Base-by-base conservation (phyloP, 371 early-diverging fungal species). In the Blakeslea trispora region DNA sequence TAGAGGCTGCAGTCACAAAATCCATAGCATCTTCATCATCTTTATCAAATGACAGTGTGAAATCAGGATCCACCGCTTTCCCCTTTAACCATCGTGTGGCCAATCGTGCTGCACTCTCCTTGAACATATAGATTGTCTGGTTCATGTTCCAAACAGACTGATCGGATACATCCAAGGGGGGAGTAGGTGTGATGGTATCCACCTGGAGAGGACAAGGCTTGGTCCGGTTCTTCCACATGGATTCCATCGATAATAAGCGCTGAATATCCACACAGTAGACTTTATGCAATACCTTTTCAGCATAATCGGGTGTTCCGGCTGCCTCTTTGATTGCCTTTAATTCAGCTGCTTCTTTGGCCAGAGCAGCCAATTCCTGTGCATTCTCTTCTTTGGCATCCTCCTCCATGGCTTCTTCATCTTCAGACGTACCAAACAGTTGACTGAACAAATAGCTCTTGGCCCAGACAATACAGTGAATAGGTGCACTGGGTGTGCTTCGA, bases 381-480 rank as follows among this genome's bases (percentile, higher is more conserved):
- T 90, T 88, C 4, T 89, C 89, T 5, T 74, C 68, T 14, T 70
- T 66, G 0, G 65, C 74, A 5, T 71, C 82, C 18, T 77, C 74
- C 13, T 86, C 86, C 17, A 72, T 37, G 10, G 53, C 58, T 14
- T 88, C 89, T 14, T 89, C 87, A 22, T 88, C 86, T 19, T 83
- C 85, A 5, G 84, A 77, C 53, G 77, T 71, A 31, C 94, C 95
- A 79, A 98, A 96, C 28, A 97, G 81, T 69, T 92, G 86, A 28
- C 84, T 78, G 66, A 91, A 93, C 44, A 98, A 76, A 69, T 91
- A 97, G 58, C 87, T 90, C 74, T 99, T 99, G 50, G 98, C 95
- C 99, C 99, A 99, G 21, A 97, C 97, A 51, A 99, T 93, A 61
- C 99, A 99, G 74, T 99, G 99, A 40, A 98, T 94, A 11, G 99